These are phyloP conservation scores for Carex pumila DNA, from an alignment of 176 grass and related monocot species.

Conservation along the genomic window DNA sequence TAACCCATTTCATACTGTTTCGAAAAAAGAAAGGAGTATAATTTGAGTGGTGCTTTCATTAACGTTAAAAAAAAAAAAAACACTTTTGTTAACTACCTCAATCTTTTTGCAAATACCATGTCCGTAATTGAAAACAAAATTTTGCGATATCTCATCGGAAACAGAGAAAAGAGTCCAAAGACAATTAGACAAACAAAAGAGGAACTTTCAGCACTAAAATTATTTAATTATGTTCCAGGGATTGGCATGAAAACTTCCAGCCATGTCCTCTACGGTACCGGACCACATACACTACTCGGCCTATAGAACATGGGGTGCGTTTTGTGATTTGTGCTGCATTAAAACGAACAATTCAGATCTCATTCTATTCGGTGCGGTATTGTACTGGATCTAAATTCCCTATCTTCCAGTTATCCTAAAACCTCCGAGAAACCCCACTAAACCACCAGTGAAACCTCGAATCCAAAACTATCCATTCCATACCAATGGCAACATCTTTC, in stretches of 20 bases:
- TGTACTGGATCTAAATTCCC: too few species aligned
- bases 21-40: too few species aligned
- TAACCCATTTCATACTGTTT: too few species aligned
- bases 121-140: neutral
- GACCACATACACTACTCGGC: too few species aligned
- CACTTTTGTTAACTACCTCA: too few species aligned
- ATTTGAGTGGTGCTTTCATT: too few species aligned
- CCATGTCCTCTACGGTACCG: neutral
- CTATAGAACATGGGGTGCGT: too few species aligned
- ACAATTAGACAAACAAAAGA: neutral
- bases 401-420: neutral
- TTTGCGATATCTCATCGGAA: neutral
- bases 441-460: neutral
- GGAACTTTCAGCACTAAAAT: neutral
- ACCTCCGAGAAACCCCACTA: neutral
- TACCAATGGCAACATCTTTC: constrained; percentile 5
- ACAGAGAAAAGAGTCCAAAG: neutral
- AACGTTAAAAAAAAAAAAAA: too few species aligned
- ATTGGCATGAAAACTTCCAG: neutral
- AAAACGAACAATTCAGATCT: too few species aligned
- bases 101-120: too few species aligned
- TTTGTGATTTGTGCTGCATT: too few species aligned
- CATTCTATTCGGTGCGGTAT: too few species aligned
- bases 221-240: neutral
- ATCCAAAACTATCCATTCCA: neutral